Base-by-base conservation (phyloP, 1,284 basidiomycete genomes). In the Sanghuangporus weigelae region DNA sequence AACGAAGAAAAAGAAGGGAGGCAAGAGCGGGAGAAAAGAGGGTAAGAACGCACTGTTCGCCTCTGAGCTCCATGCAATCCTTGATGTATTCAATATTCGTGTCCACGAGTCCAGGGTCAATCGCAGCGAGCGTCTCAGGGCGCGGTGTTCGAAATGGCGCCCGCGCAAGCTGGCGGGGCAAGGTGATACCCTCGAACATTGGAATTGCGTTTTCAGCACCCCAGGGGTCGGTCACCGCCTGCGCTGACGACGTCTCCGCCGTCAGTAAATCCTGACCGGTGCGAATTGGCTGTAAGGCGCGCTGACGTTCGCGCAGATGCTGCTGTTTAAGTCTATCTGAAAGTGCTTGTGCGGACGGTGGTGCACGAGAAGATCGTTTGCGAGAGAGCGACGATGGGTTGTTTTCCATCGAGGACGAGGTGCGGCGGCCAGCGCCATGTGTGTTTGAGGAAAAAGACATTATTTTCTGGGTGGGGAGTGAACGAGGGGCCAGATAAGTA, bases 31-130 rank as follows among this genome's bases (percentile, higher is more conserved):
- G 38, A 42, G 38, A 16, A 16, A 3, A 35, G n/a, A 23, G 35
- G 16, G 40, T 6, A 36, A 36, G 14, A 60, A 75, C 76, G 63
- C 70, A 79, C 78, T 73, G 67, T 51, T 73, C 65, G 57, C 74
- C 72, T 57, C 72, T 71, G 58, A 69, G 67, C 62, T 73, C 74
- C 48, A 80, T 70, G 63, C 69, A 69, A 48, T 74, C 75, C 50
- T 73, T 73, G 48, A 80, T 73, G 65, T 77, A 79, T 11, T 74
- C 66, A 36, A 74, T 67, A 6, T 75, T 73, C 7, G 76, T 63
- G 8, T 71, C 71, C 8, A 62, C 69, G 26, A 79, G 69, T 21
- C 69, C 71, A 14, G 74, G 73, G 53, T 74, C 74, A 58, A 76
- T 71, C 0, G 69, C 68, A 6, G 70, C 70, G 49, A 76, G 64